Conservation (phyloP, 768 basidiomycete species). For the Lentinula detonsa region DNA sequence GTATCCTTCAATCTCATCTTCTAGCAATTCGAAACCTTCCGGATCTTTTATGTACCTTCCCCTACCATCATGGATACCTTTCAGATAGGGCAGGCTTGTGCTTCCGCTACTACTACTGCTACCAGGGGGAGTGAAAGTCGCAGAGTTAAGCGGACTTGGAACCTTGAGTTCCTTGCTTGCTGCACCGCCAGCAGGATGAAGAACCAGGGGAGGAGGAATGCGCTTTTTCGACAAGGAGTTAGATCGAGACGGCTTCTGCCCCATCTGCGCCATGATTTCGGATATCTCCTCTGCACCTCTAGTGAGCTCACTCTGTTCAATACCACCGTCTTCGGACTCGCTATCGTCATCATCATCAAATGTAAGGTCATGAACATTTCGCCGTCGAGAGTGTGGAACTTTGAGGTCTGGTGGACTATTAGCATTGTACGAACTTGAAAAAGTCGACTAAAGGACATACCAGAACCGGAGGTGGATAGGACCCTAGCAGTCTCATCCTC, state of each 20-base stretch:
- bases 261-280: slow-evolving; percentile 24
- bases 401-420: slow-evolving; percentile 57
- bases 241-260: not conserved
- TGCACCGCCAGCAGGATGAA: slow-evolving; percentile 30
- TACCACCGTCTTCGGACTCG: slow-evolving; percentile 32
- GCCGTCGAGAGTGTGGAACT: slow-evolving; percentile 42
- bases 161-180: slow-evolving; percentile 22
- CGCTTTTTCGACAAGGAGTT: slow-evolving; percentile 14
- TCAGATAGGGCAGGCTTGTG: slow-evolving; percentile 41
- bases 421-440: slow-evolving; percentile 22
- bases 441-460: slow-evolving; percentile 26
- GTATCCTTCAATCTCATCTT: slow-evolving; percentile 35
- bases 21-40: slow-evolving; percentile 24
- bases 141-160: slow-evolving; percentile 26
- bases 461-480: slow-evolving; percentile 20
- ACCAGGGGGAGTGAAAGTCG: not conserved
- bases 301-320: slow-evolving; percentile 22
- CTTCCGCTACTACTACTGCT: slow-evolving; percentile 26
- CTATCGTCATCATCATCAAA: slow-evolving; percentile 22
- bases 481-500: slow-evolving; percentile 36
- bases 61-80: slow-evolving; percentile 18
- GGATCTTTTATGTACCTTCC: slow-evolving; percentile 12
- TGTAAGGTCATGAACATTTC: slow-evolving; percentile 19
- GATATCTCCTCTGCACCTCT: slow-evolving; percentile 19
- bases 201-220: slow-evolving; percentile 52